Base-by-base conservation (phyloP, 257 asterid genomes). In the Solanum paucissectum region DNA sequence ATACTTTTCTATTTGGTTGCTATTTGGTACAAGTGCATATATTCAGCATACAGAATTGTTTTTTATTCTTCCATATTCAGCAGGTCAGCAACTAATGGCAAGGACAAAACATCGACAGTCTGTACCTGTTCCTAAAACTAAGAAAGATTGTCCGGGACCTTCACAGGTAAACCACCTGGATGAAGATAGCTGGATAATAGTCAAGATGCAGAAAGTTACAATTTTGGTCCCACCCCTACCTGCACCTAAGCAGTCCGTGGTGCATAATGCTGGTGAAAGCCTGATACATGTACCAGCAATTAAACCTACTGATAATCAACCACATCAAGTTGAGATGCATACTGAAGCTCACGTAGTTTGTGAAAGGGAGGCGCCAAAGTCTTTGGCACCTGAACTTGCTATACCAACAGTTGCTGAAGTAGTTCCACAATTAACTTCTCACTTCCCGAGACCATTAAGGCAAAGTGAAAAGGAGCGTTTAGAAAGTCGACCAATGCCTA, bases 151-250 rank as follows among this genome's bases (percentile, higher is more conserved):
- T 86, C 83, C 75, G 83, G 87, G 72, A 87, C 85, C 83, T 9
- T 87, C 81, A 7, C 87, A 90, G 20, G 89, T 64, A 27, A 91
- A 89, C 82, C 87, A 87, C 52, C 89, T 77, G 27, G 87, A 76
- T 81, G 95, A 91, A 81, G 93, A 87, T 86, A 93, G 91, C 87
- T 97, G 99, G 98, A 68, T 92, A 84, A 74, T 97, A 87, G 94
- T 95, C 89, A 94, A 93, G 95, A 97, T 94, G 91, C 98, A 95
- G 93, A 95, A 74, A 91, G 84, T 95, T 87, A 97, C 95, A 58
- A 97, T 97, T 40, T 64, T 95, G 64, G 94, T 97, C 91, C 99
- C 99, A 13, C 94, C 97, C 33, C 71, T 95, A 90, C 94, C 96
- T 85, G 91, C 34, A 84, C 88, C 91, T 42, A 82, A 83, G 89